Evolutionary conservation across 495 filamentous ascomycete species (phyloP).

Genomic region (Bryoglossum gracile): DNA sequence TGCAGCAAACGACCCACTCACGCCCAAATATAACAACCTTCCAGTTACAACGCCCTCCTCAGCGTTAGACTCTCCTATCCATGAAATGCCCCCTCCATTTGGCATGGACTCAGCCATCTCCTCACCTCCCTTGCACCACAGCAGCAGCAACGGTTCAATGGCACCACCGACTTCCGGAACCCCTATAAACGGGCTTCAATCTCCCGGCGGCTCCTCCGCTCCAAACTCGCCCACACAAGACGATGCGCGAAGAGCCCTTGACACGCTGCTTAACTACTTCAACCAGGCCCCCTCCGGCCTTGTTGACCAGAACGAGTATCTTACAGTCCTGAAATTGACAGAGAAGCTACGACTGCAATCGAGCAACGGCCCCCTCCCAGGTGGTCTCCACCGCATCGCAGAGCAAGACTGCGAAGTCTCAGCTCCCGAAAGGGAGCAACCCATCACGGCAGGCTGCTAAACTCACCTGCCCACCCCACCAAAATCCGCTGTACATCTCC

Average conservation of each 20-base stretch:
- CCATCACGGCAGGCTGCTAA: conserved; percentile 28
- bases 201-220: conserved; percentile 35
- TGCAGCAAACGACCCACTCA: conserved; percentile 57
- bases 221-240: conserved; percentile 76
- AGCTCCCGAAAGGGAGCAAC: conserved; percentile 46
- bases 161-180: conserved; percentile 38
- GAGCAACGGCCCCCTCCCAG: conserved; percentile 47
- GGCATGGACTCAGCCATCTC: conserved; percentile 47
- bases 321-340: conserved; percentile 76
- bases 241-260: conserved; percentile 78
- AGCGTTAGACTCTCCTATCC: conserved; percentile 63
- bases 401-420: conserved; percentile 47
- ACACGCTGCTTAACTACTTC: conserved; percentile 81
- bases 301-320: conserved; percentile 74
- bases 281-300: conserved; percentile 60
- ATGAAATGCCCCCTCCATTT: conserved; percentile 46
- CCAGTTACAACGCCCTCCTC: conserved; percentile 50
- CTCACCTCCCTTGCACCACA: conserved; percentile 44
- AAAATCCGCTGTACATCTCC: conserved; percentile 19
- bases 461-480: conserved; percentile 2
- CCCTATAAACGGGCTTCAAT: conserved; percentile 31
- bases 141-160: conserved; percentile 46
- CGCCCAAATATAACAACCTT: conserved; percentile 56
- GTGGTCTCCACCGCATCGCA: conserved; percentile 61
- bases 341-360: conserved; percentile 74